Evolutionary conservation across 23 red algal genomes (phyloP), one percentile per base, ranked within the genome.

Genomic region (Agarophyton chilense): DNA sequence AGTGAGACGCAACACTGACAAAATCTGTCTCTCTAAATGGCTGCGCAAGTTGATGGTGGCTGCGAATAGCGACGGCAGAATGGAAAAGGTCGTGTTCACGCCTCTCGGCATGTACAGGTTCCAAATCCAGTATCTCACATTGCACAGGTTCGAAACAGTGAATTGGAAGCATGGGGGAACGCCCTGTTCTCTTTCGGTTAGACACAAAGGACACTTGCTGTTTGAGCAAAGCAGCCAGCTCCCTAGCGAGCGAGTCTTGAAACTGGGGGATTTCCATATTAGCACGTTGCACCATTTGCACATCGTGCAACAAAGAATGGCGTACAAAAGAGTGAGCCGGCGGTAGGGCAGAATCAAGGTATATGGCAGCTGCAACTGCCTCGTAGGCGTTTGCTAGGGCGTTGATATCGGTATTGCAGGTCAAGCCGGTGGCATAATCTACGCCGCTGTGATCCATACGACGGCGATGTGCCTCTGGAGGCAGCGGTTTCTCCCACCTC

Each of bases 401-500:
- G 64, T 86, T 86, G 21, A 86, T 60, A 1, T 86, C 81, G 22
- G 47, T 72, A 26, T 86, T 86, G 38, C 46, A 65, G 9, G 45
- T 38, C 3, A 86, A 22, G 41, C 81, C 81, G 14, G 81, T 86
- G 17, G 64, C 60, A 52, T 43, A 14, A 32, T 86, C 81, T 10
- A 86, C 40, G 28, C 81, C 81, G 17, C 24, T 70, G 29, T 50
- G 52, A 45, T 52, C 64, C 29, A 86, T 28, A 31, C 81, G 58
- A 28, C 14, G 28, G 41, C 81, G 58, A 72, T 86, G 81, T 4
- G 42, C 40, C 6, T 43, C 14, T 13, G 81, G 81, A 1, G 81
- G 81, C 44, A 86, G 14, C 13, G 81, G 47, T 31, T 86, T 86
- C 22, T 86, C 81, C 81, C 81, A 86, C 51, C 81, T 47, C 40